phyloP scores from a whole-genome alignment of 2,329 filamentous ascomycete genomes.

The Neopestalotiopsis sp. region DNA sequence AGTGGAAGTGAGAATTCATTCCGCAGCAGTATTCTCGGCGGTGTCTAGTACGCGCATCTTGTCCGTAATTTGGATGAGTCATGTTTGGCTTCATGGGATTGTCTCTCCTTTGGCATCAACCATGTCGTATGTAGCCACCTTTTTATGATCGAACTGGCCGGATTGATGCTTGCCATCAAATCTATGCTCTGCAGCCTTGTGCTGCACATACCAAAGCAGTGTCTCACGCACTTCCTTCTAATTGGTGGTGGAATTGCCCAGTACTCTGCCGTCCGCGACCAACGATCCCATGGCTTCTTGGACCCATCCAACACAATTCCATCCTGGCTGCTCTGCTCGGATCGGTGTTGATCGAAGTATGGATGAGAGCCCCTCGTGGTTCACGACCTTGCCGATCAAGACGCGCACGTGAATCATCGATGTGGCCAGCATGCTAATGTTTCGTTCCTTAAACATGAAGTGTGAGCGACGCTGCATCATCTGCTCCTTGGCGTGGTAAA shows the following conservation, averaged over 20 bases:
- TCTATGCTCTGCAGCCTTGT: constrained; percentile 45
- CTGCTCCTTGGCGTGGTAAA: constrained; percentile 41
- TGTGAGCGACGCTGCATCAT: constrained; percentile 19
- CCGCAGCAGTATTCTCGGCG: too few species aligned
- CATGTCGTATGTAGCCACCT: constrained; percentile 15
- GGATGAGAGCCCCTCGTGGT: constrained; percentile 32
- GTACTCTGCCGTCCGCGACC: constrained; percentile 33
- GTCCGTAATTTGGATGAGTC: too few species aligned
- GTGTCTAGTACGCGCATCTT: too few species aligned
- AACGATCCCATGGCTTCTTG: constrained; percentile 43
- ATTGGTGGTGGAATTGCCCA: constrained; percentile 38
- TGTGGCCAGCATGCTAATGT: constrained; percentile 15
- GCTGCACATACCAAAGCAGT: constrained; percentile 44
- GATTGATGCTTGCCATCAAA: constrained; percentile 39
- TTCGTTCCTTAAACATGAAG: constrained; percentile 37
- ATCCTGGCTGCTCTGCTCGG: constrained; percentile 36
- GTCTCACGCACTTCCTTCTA: constrained; percentile 42
- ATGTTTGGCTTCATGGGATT: too few species aligned
- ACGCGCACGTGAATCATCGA: constrained; percentile 32
- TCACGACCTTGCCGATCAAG: constrained; percentile 38
- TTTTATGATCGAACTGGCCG: not conserved
- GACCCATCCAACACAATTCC: constrained; percentile 51
- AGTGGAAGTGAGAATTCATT: too few species aligned
- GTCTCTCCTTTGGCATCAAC: constrained; percentile 7
- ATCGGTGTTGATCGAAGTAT: constrained; percentile 39